A percentile compares a stretch with the other conserved stretches of the same genome.
Evolutionary conservation across 1,139 yeast genomes (phyloP).

Genomic region (Blastobotrys arbuscula): DNA sequence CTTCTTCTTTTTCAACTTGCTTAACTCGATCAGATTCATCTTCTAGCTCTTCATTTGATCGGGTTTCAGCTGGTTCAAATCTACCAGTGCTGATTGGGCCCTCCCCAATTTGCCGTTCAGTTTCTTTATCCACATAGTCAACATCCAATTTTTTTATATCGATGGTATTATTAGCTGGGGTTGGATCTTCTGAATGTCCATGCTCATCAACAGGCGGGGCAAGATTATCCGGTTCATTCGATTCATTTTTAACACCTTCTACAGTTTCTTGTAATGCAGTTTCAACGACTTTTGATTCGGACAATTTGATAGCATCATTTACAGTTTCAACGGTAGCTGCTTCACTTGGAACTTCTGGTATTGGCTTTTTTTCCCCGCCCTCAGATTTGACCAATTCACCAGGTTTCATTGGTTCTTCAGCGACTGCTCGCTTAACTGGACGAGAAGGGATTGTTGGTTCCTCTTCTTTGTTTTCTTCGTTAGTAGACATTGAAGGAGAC

Average conservation of each 20-base stretch:
- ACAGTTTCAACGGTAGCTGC: slow-evolving; percentile 6
- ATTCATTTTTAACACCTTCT: slow-evolving; percentile 3
- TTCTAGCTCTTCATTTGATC: not conserved
- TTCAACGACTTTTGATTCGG: slow-evolving; percentile 1
- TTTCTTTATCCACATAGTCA: not conserved
- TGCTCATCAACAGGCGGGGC: not conserved
- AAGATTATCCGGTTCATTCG: not conserved
- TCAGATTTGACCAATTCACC: not conserved
- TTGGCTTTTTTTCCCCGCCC: not conserved
- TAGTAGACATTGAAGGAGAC: not conserved
- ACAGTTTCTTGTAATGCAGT: slow-evolving; percentile 4
- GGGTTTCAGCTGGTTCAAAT: not conserved
- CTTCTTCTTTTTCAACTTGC: not conserved
- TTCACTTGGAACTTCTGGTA: not conserved
- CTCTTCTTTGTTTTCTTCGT: not conserved
- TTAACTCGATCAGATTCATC: not conserved
- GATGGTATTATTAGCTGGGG: not conserved
- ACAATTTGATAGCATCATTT: not conserved
- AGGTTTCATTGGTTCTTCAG: not conserved
- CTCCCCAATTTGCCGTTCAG: not conserved
- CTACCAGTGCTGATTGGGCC: not conserved
- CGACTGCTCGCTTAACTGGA: not conserved
- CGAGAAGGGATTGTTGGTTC: not conserved
- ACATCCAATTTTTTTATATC: not conserved
- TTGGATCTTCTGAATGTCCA: not conserved